Percentiles rank a stretch among this genome's conserved stretches.
These are phyloP conservation scores for Aspergillus novoparasiticus DNA, from an alignment of 2,329 filamentous ascomycete genomes.

Conservation along the genomic window DNA sequence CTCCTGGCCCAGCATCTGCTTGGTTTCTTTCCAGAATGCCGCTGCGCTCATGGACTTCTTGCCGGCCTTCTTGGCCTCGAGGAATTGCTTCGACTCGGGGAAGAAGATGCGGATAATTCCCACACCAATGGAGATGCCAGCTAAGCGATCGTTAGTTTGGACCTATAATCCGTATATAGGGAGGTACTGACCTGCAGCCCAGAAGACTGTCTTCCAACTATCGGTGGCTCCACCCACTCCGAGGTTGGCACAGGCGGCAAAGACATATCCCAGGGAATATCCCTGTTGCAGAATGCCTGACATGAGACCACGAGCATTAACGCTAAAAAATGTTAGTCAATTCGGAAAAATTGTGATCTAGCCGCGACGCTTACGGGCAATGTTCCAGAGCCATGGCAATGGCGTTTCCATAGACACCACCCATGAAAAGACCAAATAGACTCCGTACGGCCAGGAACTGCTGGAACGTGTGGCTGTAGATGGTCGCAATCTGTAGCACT, in stretches of 20 bases:
- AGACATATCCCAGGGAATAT: constrained; percentile 77
- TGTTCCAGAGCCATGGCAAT: constrained; percentile 79
- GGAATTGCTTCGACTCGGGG: constrained; percentile 75
- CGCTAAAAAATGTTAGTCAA: constrained; percentile 18
- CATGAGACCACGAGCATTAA: constrained; percentile 74
- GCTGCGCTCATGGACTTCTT: constrained; percentile 49
- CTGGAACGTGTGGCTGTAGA: constrained; percentile 71
- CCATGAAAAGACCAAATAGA: constrained; percentile 78
- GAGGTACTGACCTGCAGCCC: constrained; percentile 57
- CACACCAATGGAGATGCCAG: constrained; percentile 51
- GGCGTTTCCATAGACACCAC: constrained; percentile 77
- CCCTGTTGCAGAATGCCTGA: constrained; percentile 82
- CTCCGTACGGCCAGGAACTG: constrained; percentile 75
- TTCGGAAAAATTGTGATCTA: background rate
- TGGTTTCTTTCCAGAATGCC: constrained; percentile 70
- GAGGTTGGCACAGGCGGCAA: constrained; percentile 71
- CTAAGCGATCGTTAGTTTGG: constrained; percentile 6
- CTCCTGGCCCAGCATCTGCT: constrained; percentile 67
- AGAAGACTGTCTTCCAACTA: constrained; percentile 75
- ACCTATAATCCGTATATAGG: no score
- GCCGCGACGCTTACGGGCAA: constrained; percentile 50
- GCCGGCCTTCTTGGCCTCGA: constrained; percentile 66
- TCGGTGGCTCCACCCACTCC: constrained; percentile 62
- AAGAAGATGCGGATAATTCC: constrained; percentile 69
- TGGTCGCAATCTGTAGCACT: constrained; percentile 73